A percentile compares a stretch with the other conserved stretches of the same genome.
Conservation (phyloP, 2,329 filamentous ascomycete genomes). For the Samsoniella hepiali region DNA sequence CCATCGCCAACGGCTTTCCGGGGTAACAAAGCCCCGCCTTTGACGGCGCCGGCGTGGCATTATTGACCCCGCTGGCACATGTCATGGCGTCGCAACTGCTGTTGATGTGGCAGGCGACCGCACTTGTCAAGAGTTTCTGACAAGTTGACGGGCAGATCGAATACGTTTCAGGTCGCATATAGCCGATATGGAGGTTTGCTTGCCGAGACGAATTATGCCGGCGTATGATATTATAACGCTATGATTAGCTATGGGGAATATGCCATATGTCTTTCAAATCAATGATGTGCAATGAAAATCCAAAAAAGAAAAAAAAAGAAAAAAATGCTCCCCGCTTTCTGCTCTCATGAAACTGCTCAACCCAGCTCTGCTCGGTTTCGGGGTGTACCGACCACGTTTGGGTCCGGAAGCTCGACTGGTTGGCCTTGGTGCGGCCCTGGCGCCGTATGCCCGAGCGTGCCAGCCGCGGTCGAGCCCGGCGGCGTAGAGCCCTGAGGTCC, state of each 20-base stretch:
- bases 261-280: not conserved
- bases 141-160: not conserved
- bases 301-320: not conserved
- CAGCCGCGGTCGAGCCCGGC: not conserved
- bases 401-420: not conserved
- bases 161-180: not conserved
- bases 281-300: not conserved
- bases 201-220: not conserved
- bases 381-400: not conserved
- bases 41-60: not conserved
- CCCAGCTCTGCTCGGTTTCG: constrained; percentile 13
- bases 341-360: not conserved
- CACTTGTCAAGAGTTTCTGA: not conserved
- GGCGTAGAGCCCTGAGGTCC: not conserved
- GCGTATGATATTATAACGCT: not conserved
- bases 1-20: constrained; percentile 15
- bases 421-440: not conserved
- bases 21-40: constrained; percentile 1
- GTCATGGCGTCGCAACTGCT: not conserved
- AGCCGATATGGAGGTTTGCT: not conserved
- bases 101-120: no score
- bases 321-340: not conserved
- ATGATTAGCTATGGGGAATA: not conserved
- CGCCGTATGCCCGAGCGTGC: not conserved
- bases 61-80: not conserved